Base-by-base conservation (phyloP, 1,139 yeast species). In the Scheffersomyces lignicola region DNA sequence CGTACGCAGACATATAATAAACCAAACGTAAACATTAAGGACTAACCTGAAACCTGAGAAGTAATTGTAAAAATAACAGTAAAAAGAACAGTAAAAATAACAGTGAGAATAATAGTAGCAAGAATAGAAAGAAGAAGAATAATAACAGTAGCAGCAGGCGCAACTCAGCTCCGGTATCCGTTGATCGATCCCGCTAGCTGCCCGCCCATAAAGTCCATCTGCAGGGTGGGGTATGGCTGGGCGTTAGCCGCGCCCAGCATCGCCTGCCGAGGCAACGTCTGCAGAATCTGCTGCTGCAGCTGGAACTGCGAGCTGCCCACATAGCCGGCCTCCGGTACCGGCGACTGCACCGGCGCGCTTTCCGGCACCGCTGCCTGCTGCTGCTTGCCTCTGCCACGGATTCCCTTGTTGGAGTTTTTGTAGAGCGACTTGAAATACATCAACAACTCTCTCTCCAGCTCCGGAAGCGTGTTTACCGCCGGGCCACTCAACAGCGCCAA, bases 331-430 rank as follows among this genome's bases (percentile, higher is more conserved):
- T n/a, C n/a, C n/a, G n/a, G n/a, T n/a, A n/a, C n/a, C n/a, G n/a
- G n/a, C n/a, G n/a, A n/a, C n/a, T n/a, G n/a, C n/a, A n/a, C n/a
- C n/a, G n/a, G n/a, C n/a, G n/a, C n/a, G n/a, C n/a, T n/a, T n/a
- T 5, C 20, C 29, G 5, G 29, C 13, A 26, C 6, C 10, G 18
- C 18, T 26, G 28, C 8, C 18, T 14, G 29, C 23, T 20, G 8
- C 11, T 26, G 38, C 24, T 78, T 84, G 3, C 96, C 96, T 45
- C 97, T 75, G 18, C 97, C 97, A 49, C 86, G 80, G 42, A 89
- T 89, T 16, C 97, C 97, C 52, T 89, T 78, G 53, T 89, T 89
- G 31, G 95, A 79, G 57, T 89, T 87, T 57, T 86, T 87, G 63
- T 89, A 89, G 41, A 89, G 66, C 26, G 79, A 78, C 32, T 89